Evolutionary conservation across 345 rosid species (phyloP), one percentile per base, ranked within the genome.

Genomic region (Eucalyptus regnans): DNA sequence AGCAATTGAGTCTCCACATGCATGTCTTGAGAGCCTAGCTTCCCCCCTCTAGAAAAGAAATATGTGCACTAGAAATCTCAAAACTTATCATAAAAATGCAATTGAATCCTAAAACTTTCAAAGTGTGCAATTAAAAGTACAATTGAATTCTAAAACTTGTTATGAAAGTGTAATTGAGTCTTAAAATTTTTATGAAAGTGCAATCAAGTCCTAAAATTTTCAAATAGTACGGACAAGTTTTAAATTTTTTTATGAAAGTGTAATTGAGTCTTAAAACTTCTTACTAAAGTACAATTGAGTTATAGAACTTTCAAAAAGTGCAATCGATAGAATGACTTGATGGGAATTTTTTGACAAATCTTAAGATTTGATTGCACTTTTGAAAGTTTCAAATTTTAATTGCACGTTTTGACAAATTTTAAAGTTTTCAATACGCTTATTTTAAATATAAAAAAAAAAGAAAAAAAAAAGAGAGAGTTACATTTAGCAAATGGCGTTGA

Each of bases 331-430:
- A 52, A 52, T 52, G 58, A 18, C 1, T 52, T 52, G 9, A 52
- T 52, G 0, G 9, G 2, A 1, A 52, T 3, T 18, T 18, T 52
- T 18, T 52, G 23, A 18, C 0, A 52, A 52, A 52, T 18, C 9
- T 7, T 18, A 18, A 0, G 58, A 52, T 0, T 52, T 2, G 0
- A 1, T 52, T 18, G 0, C 0, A 18, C 0, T 17, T 52, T 52
- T 52, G 9, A 18, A 6, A 52, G 0, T 52, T 18, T 52, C 0
- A 52, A 0, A 20, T 52, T 0, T 3, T 0, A 18, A 18, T 52
- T 20, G 0, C 10, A 52, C 5, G 18, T 52, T 51, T 52, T 52
- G 58, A 20, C 5, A 2, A 20, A 0, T 52, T 52, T 7, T 20
- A 18, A 52, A 52, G 23, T 0, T 52, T 16, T 3, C 9, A 52